phyloP scores from a whole-genome alignment of 352 stramenopile species.

The Globisporangium spinosum region DNA sequence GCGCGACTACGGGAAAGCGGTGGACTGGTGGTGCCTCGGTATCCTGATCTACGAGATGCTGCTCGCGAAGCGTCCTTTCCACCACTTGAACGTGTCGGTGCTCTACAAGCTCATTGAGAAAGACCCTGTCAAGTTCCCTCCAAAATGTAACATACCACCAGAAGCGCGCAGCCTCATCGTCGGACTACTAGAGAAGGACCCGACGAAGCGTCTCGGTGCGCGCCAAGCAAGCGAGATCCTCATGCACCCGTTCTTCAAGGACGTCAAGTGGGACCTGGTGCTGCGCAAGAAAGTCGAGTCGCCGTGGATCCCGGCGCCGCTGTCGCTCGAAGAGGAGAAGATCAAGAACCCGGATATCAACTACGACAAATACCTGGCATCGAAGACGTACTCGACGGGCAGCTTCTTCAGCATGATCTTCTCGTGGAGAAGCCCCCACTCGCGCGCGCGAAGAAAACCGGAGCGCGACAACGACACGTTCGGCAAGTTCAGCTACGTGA shows the following conservation, averaged over 20 bases:
- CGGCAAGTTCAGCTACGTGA: slow-evolving; percentile 88
- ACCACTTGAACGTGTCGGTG: slow-evolving; percentile 88
- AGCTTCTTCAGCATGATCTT: slow-evolving; percentile 86
- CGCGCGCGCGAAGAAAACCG: slow-evolving; percentile 42
- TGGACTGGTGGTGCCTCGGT: slow-evolving; percentile 87
- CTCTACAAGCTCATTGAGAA: slow-evolving; percentile 91
- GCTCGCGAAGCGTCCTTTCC: slow-evolving; percentile 88
- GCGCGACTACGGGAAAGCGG: slow-evolving; percentile 83
- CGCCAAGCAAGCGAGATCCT: slow-evolving; percentile 80
- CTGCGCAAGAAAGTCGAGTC: slow-evolving; percentile 77
- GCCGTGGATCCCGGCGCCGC: slow-evolving; percentile 63
- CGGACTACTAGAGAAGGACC: slow-evolving; percentile 80
- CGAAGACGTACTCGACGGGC: slow-evolving; percentile 70
- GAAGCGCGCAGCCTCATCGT: slow-evolving; percentile 75
- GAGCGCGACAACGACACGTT: slow-evolving; percentile 71
- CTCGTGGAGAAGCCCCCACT: slow-evolving; percentile 62
- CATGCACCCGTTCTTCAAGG: slow-evolving; percentile 80
- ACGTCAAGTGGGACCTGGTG: slow-evolving; percentile 77
- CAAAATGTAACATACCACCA: slow-evolving; percentile 58
- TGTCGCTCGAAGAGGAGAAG: slow-evolving; percentile 71
- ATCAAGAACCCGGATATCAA: slow-evolving; percentile 81
- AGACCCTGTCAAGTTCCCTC: slow-evolving; percentile 83
- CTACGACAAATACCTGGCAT: slow-evolving; percentile 82
- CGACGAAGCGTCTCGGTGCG: slow-evolving; percentile 76
- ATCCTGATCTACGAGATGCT: slow-evolving; percentile 93